Base-by-base conservation (phyloP, 2,329 filamentous ascomycete species). In the Aspergillus texensis region DNA sequence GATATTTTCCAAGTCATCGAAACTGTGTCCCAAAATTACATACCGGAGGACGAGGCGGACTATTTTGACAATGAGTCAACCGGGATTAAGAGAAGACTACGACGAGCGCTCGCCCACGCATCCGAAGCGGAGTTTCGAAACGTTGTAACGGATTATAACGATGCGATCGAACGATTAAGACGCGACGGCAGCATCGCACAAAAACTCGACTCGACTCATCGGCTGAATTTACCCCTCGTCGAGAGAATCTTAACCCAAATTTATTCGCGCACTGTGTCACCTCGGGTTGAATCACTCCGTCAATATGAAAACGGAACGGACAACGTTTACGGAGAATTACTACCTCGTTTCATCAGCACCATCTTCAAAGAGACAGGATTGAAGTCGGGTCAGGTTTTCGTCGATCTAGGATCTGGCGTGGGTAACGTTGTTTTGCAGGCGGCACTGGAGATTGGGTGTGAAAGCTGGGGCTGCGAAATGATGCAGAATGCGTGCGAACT, bases 381-480 rank as follows among this genome's bases (percentile, higher is more conserved):
- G 76, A 93, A 88, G 64, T 94, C 92, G 0, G 86, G 89, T 57
- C 91, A 96, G 70, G 88, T 96, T 43, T 98, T 99, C 75, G 89
- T 99, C 64, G 95, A 99, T 74, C 85, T 99, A 16, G 95, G 95
- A 56, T 98, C 94, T 2, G 95, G 95, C 34, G 95, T 98, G 19
- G 95, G 94, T 55, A 99, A 98, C 74, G 94, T 98, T 3, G 93
- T 95, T 30, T 82, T 99, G 57, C 95, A 99, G 77, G 93, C 94
- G 2, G 95, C 95, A 0, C 85, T 99, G 24, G 92, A 99, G 77
- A 89, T 94, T 58, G 95, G 95, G 21, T 97, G 93, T 76, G 93
- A 97, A 75, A 94, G 91, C 77, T 97, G 93, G 90, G 95, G 95
- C 32, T 97, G 94, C 72, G 95, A 99, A 78, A 92, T 96, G 85